Base-by-base conservation (phyloP, 108 stramenopile species). In the Seminavis robusta region DNA sequence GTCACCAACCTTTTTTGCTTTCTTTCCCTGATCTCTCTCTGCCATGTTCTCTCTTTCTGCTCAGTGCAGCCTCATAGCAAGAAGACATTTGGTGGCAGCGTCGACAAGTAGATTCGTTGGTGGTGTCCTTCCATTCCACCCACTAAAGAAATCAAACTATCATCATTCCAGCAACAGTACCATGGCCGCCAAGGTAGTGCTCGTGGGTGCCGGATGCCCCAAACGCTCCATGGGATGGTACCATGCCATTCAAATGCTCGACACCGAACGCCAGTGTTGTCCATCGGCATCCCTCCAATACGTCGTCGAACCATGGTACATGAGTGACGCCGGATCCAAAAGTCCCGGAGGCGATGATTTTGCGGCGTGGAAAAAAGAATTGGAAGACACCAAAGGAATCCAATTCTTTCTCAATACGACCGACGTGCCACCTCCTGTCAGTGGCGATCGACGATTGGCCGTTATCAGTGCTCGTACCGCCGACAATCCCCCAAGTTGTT, bases 171-270 rank as follows among this genome's bases (percentile, higher is more conserved):
- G n/a, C 34, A 6, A 33, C 65, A 11, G 32, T 2, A 59, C 26
- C 40, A 34, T 69, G 4, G 71, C 82, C 37, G n/a, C n/a, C n/a
- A n/a, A n/a, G n/a, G 81, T 89, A 1, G 58, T 89, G 6, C 38
- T 89, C 15, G 71, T 85, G 1, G 88, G 81, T 61, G 75, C 76
- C 54, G 81, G 83, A 1, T 37, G 63, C 1, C 86, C 86, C 0
- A 71, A 77, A 17, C 70, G 71, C 21, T 68, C 80, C 19, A 90
- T 93, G 92, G 92, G 92, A 19, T 89, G 87, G 87, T 93, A 84
- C 46, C 92, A 93, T 56, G 77, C 81, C 15, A 67, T 78, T 6
- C 92, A 93, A 63, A 55, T 93, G 9, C 25, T 93, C 51, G 70
- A 87, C 46, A 48, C 57, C 23, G 67, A 77, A 19, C 42, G 49